Evolutionary conservation across 306 rosid genomes (phyloP), one percentile per base, ranked within the genome.

Genomic region (Hylodesmum podocarpum): DNA sequence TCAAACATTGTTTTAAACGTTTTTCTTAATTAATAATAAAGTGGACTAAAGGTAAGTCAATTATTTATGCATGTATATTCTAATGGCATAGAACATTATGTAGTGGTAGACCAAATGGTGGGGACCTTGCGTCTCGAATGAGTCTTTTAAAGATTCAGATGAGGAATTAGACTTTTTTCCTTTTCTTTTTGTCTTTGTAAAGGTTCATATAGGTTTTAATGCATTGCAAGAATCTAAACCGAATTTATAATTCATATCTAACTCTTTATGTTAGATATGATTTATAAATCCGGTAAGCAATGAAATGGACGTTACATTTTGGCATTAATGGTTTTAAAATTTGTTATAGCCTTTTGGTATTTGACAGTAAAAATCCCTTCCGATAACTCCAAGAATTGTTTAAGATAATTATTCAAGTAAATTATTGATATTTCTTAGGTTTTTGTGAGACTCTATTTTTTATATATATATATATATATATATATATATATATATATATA

Each of bases 41-140:
- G 21, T 31, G 29, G 62, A 49, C n/a, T 18, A 11, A 49, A 47
- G 16, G 4, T 31, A 69, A 16, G 4, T 2, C 46, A 4, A 47
- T 47, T 69, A 46, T 70, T 49, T 1, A 70, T 18, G 31, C 27
- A 49, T 47, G 53, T 14, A 39, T 66, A 40, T 16, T 44, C 62
- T 44, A 75, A 47, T 63, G 72, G 25, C 0, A 43, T 31, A 33
- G 47, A 61, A 61, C 61, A 41, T 44, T 59, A 13, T 21, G 21
- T 58, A 16, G 58, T 73, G 78, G 78, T 28, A 58, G 46, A 12
- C 44, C 72, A 31, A 44, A 7, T 27, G 7, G 54, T 40, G 68
- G 77, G 40, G 36, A 2, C 39, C 70, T 22, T 18, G 0, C 44
- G 40, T 43, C 28, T 16, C 8, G 6, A 31, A 16, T 21, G 16